Evolutionary conservation across 2,329 filamentous ascomycete species (phyloP), one percentile per base, ranked within the genome.

Genomic region (Moelleriella libera): DNA sequence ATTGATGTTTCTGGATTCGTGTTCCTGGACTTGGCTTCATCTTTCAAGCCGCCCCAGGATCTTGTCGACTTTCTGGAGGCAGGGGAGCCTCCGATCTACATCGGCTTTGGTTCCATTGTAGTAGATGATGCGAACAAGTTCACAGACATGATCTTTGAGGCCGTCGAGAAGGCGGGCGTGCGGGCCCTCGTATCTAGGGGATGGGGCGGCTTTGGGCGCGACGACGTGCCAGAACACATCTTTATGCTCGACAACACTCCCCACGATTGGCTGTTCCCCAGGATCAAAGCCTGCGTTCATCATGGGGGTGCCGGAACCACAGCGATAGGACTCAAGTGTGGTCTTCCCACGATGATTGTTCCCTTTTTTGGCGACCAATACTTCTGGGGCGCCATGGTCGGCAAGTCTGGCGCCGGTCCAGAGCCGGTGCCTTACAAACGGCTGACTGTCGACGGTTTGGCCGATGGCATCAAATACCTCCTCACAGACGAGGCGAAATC

Each of bases 341-440:
- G 75, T 4, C 77, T 75, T 55, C 84, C 84, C 0, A 86, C 81
- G 5, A 83, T 87, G 76, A 75, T 88, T 30, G 80, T 88, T 2
- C 84, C 84, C 0, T 88, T 88, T 63, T 88, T 88, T 53, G 84
- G 84, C 3, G 84, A 88, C 57, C 84, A 88, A 60, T 75, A 82
- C 45, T 88, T 88, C 58, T 88, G 85, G 84, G 84, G 83, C 2
- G 69, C 71, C 14, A 85, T 85, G 77, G 71, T 88, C 1, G 71
- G 70, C 5, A 75, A 71, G 34, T 71, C 78, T 1, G 74, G 75
- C 30, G 83, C 82, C 0, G 84, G 84, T 1, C 80, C 83, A 0
- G 65, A 74, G 41, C 75, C 82, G 1, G 72, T 86, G 7, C 82
- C 82, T 0, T 84, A 85, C 63, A 86, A 85, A 62, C 63, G 72